phyloP scores from a whole-genome alignment of 345 rosid genomes.

The Pugionium dolabratum region DNA sequence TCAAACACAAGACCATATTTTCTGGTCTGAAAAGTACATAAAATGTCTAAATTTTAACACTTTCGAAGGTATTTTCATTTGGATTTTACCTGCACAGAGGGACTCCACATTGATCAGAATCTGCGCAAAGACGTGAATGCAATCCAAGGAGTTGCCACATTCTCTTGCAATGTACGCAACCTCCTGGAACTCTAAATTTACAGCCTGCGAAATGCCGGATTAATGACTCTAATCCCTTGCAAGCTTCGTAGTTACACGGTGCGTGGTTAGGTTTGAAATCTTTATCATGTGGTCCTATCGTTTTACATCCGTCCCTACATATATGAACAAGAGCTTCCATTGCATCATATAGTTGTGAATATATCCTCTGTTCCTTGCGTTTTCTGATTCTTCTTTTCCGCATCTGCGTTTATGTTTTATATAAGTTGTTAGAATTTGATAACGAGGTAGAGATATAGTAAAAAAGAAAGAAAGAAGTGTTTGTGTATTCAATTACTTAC shows the following conservation, averaged over 20 bases:
- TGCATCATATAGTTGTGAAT: slow-evolving; percentile 72
- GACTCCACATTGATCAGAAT: slow-evolving; percentile 65
- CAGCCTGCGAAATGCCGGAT: slow-evolving; percentile 82
- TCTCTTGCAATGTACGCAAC: slow-evolving; percentile 86
- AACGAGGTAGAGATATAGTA: not conserved
- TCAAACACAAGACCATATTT: not conserved
- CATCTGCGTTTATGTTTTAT: slow-evolving; percentile 40
- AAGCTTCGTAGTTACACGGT: slow-evolving; percentile 66
- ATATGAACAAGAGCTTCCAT: slow-evolving; percentile 96
- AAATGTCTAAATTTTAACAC: not conserved
- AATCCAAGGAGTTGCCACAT: slow-evolving; percentile 94
- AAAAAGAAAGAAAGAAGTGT: not conserved
- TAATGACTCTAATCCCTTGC: slow-evolving; percentile 78
- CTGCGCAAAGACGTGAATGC: slow-evolving; percentile 75
- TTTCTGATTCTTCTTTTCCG: slow-evolving; percentile 56
- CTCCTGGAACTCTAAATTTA: slow-evolving; percentile 71
- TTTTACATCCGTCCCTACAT: slow-evolving; percentile 83
- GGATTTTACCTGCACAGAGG: slow-evolving; percentile 75
- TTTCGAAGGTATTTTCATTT: not conserved
- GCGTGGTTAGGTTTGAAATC: slow-evolving; percentile 52
- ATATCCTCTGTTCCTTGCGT: slow-evolving; percentile 59
- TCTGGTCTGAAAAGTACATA: not conserved
- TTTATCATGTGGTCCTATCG: slow-evolving; percentile 87
- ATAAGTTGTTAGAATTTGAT: slow-evolving; percentile 5
- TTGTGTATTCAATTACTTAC: slow-evolving; percentile 40